phyloP scores from a whole-genome alignment of 2,329 filamentous ascomycete species.

The Pezicula neosporulosa region DNA sequence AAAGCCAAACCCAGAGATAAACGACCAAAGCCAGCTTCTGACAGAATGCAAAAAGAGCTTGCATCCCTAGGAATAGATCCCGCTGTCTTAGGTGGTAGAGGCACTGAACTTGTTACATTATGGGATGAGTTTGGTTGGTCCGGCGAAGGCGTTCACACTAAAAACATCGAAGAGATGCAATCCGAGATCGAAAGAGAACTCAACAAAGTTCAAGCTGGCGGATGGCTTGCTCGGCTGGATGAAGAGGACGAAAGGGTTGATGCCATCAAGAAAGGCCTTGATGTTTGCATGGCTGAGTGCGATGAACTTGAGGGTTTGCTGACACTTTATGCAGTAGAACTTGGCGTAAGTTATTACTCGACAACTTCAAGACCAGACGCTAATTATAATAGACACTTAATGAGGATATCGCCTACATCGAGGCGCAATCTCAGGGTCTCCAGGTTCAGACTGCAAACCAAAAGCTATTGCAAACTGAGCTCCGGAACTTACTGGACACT shows the following conservation, averaged over 20 bases:
- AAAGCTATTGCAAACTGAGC: constrained; percentile 81
- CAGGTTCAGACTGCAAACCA: constrained; percentile 98
- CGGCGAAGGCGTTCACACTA: constrained; percentile 69
- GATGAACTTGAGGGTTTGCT: constrained; percentile 93
- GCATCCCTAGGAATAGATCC: constrained; percentile 68
- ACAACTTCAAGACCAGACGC: constrained; percentile 10
- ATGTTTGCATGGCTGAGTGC: constrained; percentile 88
- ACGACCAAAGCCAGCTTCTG: constrained; percentile 25
- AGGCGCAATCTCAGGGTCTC: constrained; percentile 93
- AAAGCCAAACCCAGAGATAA: constrained; percentile 25
- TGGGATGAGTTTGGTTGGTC: constrained; percentile 89
- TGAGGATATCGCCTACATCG: constrained; percentile 95
- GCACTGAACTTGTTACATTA: constrained; percentile 76
- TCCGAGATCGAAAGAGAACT: constrained; percentile 82
- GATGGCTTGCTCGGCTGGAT: constrained; percentile 80
- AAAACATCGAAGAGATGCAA: constrained; percentile 77
- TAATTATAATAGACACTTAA: constrained; percentile 68
- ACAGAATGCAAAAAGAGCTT: constrained; percentile 29
- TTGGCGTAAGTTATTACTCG: constrained; percentile 62
- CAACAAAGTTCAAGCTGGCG: constrained; percentile 85
- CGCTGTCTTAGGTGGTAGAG: constrained; percentile 69
- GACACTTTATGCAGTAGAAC: constrained; percentile 90
- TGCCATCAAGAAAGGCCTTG: constrained; percentile 80
- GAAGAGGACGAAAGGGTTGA: constrained; percentile 89
- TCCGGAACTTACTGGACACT: constrained; percentile 84